A percentile compares a stretch with the other conserved stretches of the same genome.
Conservation (phyloP, 495 filamentous ascomycete species). For the Evansstolkia leycettana region DNA sequence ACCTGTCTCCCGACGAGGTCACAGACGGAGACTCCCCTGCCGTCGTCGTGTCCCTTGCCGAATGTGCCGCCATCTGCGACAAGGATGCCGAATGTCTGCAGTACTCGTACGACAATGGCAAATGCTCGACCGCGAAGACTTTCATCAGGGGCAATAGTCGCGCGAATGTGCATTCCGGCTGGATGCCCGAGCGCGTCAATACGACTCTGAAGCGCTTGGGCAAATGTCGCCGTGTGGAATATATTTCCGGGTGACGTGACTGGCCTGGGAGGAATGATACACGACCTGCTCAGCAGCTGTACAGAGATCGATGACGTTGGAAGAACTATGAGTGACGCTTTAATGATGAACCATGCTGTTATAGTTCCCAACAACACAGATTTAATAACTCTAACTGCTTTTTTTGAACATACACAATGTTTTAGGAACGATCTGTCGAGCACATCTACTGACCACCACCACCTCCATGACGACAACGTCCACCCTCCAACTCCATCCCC, state of each 20-base stretch:
- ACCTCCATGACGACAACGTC: background rate
- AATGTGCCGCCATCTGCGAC: constrained; percentile 25
- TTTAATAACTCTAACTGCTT: too few relatives aligned
- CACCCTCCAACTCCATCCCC: background rate
- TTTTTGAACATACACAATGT: too few relatives aligned
- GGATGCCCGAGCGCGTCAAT: constrained; percentile 17
- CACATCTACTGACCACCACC: too few relatives aligned
- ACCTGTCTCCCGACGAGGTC: constrained; percentile 12
- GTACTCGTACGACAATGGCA: constrained; percentile 21
- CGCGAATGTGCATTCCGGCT: constrained; percentile 17
- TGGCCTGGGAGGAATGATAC: too few relatives aligned
- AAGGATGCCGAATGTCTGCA: constrained; percentile 27
- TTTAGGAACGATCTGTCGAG: too few relatives aligned
- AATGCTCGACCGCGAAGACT: constrained; percentile 21
- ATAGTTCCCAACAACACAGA: too few relatives aligned
- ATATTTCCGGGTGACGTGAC: too few relatives aligned
- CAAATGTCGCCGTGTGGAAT: too few relatives aligned
- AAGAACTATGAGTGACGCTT: too few relatives aligned
- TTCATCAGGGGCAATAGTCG: constrained; percentile 11
- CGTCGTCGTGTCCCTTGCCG: constrained; percentile 13
- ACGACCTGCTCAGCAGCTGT: too few relatives aligned
- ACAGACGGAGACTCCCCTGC: constrained; percentile 12
- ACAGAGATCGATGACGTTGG: too few relatives aligned
- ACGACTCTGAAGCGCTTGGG: constrained; percentile 13
- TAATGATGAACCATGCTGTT: too few relatives aligned